A percentile compares a stretch with the other conserved stretches of the same genome.
phyloP scores from a whole-genome alignment of 2,329 filamentous ascomycete genomes.

The Phaeosphaeria sp. region DNA sequence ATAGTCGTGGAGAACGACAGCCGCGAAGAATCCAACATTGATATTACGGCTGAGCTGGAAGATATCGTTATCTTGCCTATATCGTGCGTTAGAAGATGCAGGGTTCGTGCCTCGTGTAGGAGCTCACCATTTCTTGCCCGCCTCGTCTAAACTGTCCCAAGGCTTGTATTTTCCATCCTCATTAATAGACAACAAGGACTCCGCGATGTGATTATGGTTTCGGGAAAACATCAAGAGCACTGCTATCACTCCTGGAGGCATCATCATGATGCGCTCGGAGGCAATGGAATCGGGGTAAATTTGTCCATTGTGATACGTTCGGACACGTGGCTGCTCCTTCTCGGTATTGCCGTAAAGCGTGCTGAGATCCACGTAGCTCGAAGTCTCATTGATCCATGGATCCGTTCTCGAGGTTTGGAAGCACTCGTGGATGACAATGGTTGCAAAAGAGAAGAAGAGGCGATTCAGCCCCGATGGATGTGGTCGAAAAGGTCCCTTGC shows the following conservation, averaged over 20 bases:
- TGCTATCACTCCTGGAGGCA: slow-evolving; percentile 71
- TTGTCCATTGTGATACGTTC: slow-evolving; percentile 69
- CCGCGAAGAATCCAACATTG: slow-evolving; percentile 59
- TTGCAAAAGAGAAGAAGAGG: slow-evolving; percentile 74
- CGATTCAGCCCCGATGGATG: slow-evolving; percentile 76
- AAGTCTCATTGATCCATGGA: slow-evolving; percentile 69
- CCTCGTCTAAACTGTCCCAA: slow-evolving; percentile 65
- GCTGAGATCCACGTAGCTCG: slow-evolving; percentile 75
- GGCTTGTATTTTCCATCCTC: slow-evolving; percentile 78
- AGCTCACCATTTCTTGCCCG: slow-evolving; percentile 43
- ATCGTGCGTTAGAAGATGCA: neutral
- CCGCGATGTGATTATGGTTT: slow-evolving; percentile 86
- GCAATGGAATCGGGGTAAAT: slow-evolving; percentile 74
- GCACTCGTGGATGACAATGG: slow-evolving; percentile 67
- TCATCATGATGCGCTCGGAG: slow-evolving; percentile 68
- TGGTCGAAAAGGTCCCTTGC: slow-evolving; percentile 63
- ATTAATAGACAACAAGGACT: slow-evolving; percentile 80
- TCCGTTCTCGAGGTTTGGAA: slow-evolving; percentile 70
- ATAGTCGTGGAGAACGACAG: slow-evolving; percentile 78
- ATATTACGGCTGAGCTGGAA: slow-evolving; percentile 66
- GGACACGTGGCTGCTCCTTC: slow-evolving; percentile 68
- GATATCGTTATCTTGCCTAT: slow-evolving; percentile 36
- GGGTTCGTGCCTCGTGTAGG: neutral
- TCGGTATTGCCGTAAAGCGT: slow-evolving; percentile 74
- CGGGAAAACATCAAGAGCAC: slow-evolving; percentile 70